Evolutionary conservation across 805 yeast species (phyloP), one percentile per base, ranked within the genome.

Genomic region (Suhomyces vadensis): DNA sequence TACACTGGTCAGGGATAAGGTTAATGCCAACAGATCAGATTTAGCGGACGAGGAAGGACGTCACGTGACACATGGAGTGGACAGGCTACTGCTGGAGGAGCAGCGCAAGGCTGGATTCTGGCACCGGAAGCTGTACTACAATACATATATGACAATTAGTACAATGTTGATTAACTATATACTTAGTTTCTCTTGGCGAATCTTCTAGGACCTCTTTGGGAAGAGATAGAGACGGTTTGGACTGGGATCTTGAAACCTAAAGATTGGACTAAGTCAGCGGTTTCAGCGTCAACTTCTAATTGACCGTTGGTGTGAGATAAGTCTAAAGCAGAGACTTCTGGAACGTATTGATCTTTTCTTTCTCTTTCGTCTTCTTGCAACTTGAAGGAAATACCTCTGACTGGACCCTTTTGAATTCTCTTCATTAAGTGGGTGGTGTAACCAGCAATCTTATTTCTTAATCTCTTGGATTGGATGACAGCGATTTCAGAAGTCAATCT

Each of bases 301-400:
- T 87, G 94, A 74, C 90, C 90, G 79, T 90, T 89, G 73, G 94
- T 84, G 85, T 87, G 88, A 63, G 95, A 83, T 72, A 94, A 86
- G 81, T 94, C 98, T 75, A 94, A 88, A 77, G 99, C 99, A 72
- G 99, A 95, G 71, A 91, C 95, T 76, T 91, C 98, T 79, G 99
- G 99, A 69, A 95, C 99, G 80, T 91, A 94, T 82, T 94, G 99
- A 80, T 94, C 98, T 82, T 95, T 94, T 82, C 99, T 88, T 83
- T 94, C 99, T 85, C 99, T 92, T 86, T 94, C 99, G 82, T 94
- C 99, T 83, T 94, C 99, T 85, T 94, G 99, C 73, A 94, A 88
- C 79, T 95, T 95, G 96, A 94, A 94, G 67, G 99, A 94, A 66
- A 94, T 95, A 82, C 99, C 99, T 85, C 98, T 91, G 68, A 94